Conservation (phyloP, 2,329 filamentous ascomycete genomes). For the Zopfia rhizophila region DNA sequence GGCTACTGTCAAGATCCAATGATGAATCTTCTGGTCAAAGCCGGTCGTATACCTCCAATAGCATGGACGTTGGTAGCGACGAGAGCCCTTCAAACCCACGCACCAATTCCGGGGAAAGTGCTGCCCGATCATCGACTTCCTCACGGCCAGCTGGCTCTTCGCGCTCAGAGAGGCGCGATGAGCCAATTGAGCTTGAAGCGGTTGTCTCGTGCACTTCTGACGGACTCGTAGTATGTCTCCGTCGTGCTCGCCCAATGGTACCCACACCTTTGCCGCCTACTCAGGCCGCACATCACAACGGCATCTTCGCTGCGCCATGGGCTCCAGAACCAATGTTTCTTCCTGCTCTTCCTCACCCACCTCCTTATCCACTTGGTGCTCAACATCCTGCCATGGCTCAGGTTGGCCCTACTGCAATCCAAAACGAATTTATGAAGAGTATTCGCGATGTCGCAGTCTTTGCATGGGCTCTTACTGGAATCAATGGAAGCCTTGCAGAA, state of each 20-base stretch:
- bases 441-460: slow-evolving; percentile 90
- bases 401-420: slow-evolving; percentile 57
- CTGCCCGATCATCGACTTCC: too few species aligned
- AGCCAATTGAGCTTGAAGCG: slow-evolving; percentile 79
- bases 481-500: slow-evolving; percentile 77
- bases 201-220: slow-evolving; percentile 94
- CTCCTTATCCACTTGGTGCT: slow-evolving; percentile 47
- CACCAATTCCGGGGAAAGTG: slow-evolving; percentile 54
- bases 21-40: slow-evolving; percentile 32
- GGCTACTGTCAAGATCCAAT: slow-evolving; percentile 1
- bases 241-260: slow-evolving; percentile 76
- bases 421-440: slow-evolving; percentile 76
- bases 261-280: slow-evolving; percentile 52
- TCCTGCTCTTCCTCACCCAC: slow-evolving; percentile 51
- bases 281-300: slow-evolving; percentile 50
- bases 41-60: slow-evolving; percentile 26
- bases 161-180: slow-evolving; percentile 36
- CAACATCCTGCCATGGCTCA: slow-evolving; percentile 55
- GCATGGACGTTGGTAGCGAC: slow-evolving; percentile 28
- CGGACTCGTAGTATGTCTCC: slow-evolving; percentile 82
- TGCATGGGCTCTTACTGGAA: slow-evolving; percentile 82
- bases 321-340: slow-evolving; percentile 71
- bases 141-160: slow-evolving; percentile 27
- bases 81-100: slow-evolving; percentile 34
- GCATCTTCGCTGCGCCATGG: slow-evolving; percentile 84